These are phyloP conservation scores for Fonsecaea erecta DNA, from an alignment of 2,329 filamentous ascomycete species.

Conservation along the genomic window DNA sequence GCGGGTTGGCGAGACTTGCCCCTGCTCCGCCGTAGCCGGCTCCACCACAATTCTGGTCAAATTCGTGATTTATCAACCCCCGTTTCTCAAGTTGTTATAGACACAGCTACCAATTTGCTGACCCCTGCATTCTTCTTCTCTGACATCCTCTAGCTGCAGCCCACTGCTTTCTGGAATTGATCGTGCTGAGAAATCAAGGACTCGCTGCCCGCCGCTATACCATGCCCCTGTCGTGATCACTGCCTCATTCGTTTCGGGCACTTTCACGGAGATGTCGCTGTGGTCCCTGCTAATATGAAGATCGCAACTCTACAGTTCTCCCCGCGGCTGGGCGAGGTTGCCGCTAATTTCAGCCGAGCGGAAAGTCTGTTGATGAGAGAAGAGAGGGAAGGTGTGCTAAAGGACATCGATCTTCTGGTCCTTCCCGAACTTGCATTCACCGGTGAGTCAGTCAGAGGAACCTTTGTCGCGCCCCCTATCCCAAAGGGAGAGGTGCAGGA, in stretches of 20 bases:
- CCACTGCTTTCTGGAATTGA: background rate
- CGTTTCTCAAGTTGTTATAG: background rate
- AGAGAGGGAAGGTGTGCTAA: conserved; percentile 37
- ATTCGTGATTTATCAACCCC: background rate
- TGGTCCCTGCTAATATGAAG: conserved; percentile 43
- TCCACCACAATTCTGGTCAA: background rate
- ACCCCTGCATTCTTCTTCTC: background rate
- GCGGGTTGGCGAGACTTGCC: background rate
- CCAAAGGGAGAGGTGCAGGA: background rate
- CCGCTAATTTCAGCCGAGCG: conserved; percentile 51
- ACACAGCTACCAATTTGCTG: background rate
- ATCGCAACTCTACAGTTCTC: conserved; percentile 55
- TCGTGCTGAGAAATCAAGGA: background rate
- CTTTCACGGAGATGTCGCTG: background rate
- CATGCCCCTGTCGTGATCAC: background rate
- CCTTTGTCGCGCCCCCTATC: background rate
- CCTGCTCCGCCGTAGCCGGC: background rate
- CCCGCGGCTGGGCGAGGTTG: conserved; percentile 49
- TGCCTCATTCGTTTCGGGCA: background rate
- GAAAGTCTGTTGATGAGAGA: conserved; percentile 48
- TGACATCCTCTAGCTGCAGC: background rate
- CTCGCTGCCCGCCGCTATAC: background rate
- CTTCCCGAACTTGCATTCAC: conserved; percentile 67
- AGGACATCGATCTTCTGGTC: conserved; percentile 61
- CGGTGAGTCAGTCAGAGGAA: conserved; percentile 47